Percentiles rank a stretch among this genome's conserved stretches.
phyloP scores from a whole-genome alignment of 805 yeast species.

The Wickerhamomyces bovis region DNA sequence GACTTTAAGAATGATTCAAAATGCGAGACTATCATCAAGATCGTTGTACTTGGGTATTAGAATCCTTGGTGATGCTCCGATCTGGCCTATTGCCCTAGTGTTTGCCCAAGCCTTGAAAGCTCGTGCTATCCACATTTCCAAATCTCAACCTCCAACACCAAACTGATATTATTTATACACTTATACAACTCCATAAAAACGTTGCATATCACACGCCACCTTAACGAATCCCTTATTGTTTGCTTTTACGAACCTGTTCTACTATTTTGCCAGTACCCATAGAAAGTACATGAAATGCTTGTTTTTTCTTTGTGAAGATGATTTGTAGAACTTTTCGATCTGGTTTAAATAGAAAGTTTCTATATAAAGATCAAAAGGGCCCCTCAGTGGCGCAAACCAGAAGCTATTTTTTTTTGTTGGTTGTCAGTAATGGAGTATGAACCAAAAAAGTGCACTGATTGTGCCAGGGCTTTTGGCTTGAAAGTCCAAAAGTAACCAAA shows the following conservation, averaged over 20 bases:
- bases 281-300: background rate
- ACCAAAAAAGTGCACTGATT: no score
- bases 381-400: no score
- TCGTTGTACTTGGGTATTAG: constrained; percentile 66
- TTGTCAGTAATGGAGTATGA: no score
- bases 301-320: background rate
- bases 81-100: constrained; percentile 76
- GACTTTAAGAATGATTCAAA: constrained; percentile 41
- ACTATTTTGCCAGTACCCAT: background rate
- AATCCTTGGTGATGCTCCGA: constrained; percentile 77
- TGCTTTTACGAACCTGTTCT: background rate
- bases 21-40: constrained; percentile 47
- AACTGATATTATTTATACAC: background rate
- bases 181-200: background rate
- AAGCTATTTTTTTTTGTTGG: no score
- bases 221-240: background rate
- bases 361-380: no score
- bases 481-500: no score
- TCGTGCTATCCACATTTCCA: constrained; percentile 42
- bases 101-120: constrained; percentile 76
- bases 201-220: background rate
- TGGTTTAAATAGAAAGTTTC: no score
- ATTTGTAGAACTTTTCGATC: background rate
- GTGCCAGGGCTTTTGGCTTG: no score
- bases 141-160: constrained; percentile 19